Evolutionary conservation across 2,329 filamentous ascomycete genomes (phyloP).

Genomic region (Bisporella sp.): DNA sequence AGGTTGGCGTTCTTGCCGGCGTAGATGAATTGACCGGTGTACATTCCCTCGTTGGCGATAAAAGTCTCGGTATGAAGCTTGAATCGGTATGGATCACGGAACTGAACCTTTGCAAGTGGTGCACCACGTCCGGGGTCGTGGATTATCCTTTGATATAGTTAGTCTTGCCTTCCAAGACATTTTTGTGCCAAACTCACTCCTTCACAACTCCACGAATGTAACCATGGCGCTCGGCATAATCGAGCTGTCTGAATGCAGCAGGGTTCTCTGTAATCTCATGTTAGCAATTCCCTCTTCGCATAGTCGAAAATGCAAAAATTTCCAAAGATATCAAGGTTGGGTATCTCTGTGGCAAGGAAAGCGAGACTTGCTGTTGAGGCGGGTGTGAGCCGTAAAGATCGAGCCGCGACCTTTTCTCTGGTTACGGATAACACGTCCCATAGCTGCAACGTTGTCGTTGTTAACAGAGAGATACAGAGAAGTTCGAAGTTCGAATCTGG

Average conservation of each 20-base stretch:
- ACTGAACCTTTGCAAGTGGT: slow-evolving; percentile 91
- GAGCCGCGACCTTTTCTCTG: slow-evolving; percentile 73
- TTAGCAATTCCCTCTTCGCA: neutral
- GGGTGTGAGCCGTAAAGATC: slow-evolving; percentile 75
- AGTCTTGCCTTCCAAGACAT: neutral
- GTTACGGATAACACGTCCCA: slow-evolving; percentile 61
- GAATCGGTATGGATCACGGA: slow-evolving; percentile 98
- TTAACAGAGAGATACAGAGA: neutral
- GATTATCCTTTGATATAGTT: slow-evolving; percentile 40
- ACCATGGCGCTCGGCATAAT: slow-evolving; percentile 94
- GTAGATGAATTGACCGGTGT: slow-evolving; percentile 99
- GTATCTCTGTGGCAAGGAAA: neutral
- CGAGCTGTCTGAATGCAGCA: slow-evolving; percentile 93
- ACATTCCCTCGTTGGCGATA: slow-evolving; percentile 99
- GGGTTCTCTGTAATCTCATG: slow-evolving; percentile 76
- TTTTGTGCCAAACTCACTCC: slow-evolving; percentile 42
- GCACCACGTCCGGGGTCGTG: slow-evolving; percentile 96
- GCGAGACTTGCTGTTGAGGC: slow-evolving; percentile 61
- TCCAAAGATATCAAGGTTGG: too few species aligned
- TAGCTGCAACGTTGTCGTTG: slow-evolving; percentile 1
- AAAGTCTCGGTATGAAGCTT: slow-evolving; percentile 98
- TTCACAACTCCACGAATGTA: slow-evolving; percentile 97
- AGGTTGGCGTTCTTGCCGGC: slow-evolving; percentile 97
- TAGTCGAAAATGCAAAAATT: too few species aligned
- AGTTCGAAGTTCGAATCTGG: too few species aligned